Evolutionary conservation across 2,329 filamentous ascomycete species (phyloP).

Genomic region (Alternaria solani): DNA sequence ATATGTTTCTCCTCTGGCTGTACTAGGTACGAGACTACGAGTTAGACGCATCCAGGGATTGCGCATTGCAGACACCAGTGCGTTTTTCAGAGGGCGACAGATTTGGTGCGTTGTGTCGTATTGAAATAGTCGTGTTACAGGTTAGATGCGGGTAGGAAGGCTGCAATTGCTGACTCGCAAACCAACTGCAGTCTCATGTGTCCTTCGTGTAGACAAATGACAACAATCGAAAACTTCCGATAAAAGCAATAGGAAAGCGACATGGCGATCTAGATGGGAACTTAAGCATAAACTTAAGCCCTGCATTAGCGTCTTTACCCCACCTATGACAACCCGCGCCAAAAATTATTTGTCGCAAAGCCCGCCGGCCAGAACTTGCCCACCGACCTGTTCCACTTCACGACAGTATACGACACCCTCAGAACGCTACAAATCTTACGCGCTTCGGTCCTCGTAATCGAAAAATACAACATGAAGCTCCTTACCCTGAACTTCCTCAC

Average conservation of each 20-base stretch:
- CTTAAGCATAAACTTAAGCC: constrained; percentile 33
- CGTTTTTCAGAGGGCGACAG: constrained; percentile 34
- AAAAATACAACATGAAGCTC: constrained; percentile 75
- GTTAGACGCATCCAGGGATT: constrained; percentile 59
- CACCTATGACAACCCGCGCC: not conserved
- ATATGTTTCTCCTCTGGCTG: constrained; percentile 45
- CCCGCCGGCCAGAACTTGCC: not conserved
- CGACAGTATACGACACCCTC: not conserved
- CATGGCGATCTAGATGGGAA: not conserved
- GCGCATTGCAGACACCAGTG: constrained; percentile 52
- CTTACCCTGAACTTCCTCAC: constrained; percentile 96
- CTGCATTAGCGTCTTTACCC: constrained; percentile 17
- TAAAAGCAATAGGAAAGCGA: not conserved
- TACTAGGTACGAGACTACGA: constrained; percentile 44
- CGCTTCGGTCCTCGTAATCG: not conserved
- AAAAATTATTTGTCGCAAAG: constrained; percentile 12
- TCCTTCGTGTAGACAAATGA: not conserved
- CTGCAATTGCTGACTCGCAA: not conserved
- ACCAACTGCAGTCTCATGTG: not conserved
- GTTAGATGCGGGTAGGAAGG: not conserved
- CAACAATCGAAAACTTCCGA: not conserved
- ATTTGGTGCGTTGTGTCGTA: constrained; percentile 14
- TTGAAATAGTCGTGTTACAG: not conserved
- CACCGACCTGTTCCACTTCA: constrained; percentile 49
- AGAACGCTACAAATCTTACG: not conserved